These are phyloP conservation scores for Phytophthora fragariae DNA, from an alignment of 352 stramenopile genomes.

Conservation along the genomic window DNA sequence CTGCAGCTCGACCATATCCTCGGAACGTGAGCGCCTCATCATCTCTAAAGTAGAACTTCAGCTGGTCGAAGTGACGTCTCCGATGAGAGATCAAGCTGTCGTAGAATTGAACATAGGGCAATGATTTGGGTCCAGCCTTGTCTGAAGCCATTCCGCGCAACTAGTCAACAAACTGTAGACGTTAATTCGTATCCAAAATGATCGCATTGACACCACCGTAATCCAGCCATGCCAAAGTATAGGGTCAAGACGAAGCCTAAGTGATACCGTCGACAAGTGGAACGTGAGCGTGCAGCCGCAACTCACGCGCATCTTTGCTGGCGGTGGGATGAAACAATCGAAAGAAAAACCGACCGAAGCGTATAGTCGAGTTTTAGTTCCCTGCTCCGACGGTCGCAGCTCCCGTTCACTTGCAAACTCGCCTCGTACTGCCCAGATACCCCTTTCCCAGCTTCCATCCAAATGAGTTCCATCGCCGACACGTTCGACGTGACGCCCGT, in stretches of 20 bases:
- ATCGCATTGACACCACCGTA: not conserved
- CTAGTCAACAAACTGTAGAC: slow-evolving; percentile 1
- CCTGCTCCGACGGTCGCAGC: slow-evolving; percentile 7
- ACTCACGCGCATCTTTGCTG: slow-evolving; percentile 10
- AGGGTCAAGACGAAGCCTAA: too few relatives aligned
- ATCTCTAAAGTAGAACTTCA: not conserved
- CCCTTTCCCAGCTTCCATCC: not conserved
- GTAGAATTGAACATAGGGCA: slow-evolving; percentile 2
- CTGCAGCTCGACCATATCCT: slow-evolving; percentile 35
- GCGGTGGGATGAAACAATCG: slow-evolving; percentile 1
- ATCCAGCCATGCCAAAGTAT: too few relatives aligned
- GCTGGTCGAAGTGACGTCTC: not conserved
- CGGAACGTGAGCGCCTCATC: not conserved
- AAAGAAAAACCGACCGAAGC: slow-evolving; percentile 32
- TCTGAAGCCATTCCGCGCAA: not conserved
- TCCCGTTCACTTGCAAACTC: slow-evolving; percentile 16
- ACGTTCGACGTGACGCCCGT: slow-evolving; percentile 31
- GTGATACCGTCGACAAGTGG: not conserved
- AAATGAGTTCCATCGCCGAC: slow-evolving; percentile 27
- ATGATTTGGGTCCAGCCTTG: not conserved
- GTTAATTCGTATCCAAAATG: not conserved
- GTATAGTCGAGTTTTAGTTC: slow-evolving; percentile 23
- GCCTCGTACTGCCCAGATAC: not conserved
- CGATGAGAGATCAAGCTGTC: slow-evolving; percentile 1
- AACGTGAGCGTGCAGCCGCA: not conserved